These are phyloP conservation scores for Xylaria sp. DNA, from an alignment of 2,329 filamentous ascomycete species.

Conservation along the genomic window DNA sequence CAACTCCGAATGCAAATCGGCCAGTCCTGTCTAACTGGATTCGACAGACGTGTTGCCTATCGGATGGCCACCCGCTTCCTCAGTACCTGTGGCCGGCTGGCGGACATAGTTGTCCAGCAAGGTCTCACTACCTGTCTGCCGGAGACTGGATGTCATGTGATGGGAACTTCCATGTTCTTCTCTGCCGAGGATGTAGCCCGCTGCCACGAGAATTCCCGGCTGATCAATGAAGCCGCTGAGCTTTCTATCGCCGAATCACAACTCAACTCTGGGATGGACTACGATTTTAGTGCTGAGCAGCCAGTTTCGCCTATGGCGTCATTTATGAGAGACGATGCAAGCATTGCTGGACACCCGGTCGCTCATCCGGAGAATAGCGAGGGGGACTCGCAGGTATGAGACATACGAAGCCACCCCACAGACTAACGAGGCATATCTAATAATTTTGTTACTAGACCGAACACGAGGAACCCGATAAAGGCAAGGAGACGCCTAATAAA, in stretches of 20 bases:
- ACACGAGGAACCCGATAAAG: neutral
- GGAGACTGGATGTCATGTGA: conserved; percentile 10
- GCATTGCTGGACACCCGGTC: conserved; percentile 7
- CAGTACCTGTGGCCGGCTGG: neutral
- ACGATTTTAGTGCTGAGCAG: neutral
- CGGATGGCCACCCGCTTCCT: conserved; percentile 19
- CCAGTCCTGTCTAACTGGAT: conserved; percentile 14
- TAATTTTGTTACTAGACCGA: neutral
- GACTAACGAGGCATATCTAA: neutral
- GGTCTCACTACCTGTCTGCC: conserved; percentile 28
- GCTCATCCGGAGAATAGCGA: neutral
- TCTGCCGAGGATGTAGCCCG: conserved; percentile 18
- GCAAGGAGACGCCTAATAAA: neutral
- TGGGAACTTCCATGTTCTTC: conserved; percentile 26
- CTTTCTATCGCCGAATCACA: conserved; percentile 26
- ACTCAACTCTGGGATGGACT: neutral
- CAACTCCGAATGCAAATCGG: conserved; percentile 28
- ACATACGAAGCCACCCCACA: neutral
- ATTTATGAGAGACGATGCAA: conserved; percentile 12
- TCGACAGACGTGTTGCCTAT: conserved; percentile 30
- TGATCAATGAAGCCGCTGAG: neutral
- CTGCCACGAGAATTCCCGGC: conserved; percentile 22
- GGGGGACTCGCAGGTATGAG: conserved; percentile 7
- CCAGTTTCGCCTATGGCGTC: conserved; percentile 11
- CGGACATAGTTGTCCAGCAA: conserved; percentile 22